Base-by-base conservation (phyloP, 345 rosid genomes). In the Brassica napus region DNA sequence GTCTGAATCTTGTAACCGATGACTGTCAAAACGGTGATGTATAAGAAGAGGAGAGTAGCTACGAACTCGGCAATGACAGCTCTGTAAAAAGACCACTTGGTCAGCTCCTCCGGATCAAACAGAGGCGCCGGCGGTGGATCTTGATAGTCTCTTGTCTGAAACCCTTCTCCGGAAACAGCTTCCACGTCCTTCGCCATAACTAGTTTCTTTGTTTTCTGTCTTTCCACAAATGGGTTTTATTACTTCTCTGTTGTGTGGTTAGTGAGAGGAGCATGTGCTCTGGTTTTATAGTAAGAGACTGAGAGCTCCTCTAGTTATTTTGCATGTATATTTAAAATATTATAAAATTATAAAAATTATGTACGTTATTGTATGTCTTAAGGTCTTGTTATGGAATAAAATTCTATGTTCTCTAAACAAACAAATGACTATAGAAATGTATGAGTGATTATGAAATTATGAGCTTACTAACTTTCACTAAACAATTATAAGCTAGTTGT, bases 1-100 rank as follows among this genome's bases (percentile, higher is more conserved):
- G 83, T 77, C 79, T 88, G 86, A 68, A 84, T 74, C 58, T 82
- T 89, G 86, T 93, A 89, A 31, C 97, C 98, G 26, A 93, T 93
- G 68, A 91, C 97, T 1, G 98, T 91, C 80, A 89, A 82, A 39
- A 93, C 92, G 0, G 95, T 89, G 76, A 93, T 68, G 73, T 93
- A 91, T 4, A 93, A 88, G 87, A 93, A 93, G 65, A 93, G 90
- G n/a, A 93, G 86, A 11, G 98, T 91, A 3, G 98, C 98, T 3
- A 93, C 84, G 84, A 93, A 93, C 86, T 93, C 97, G 1, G 97
- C 97, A 24, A 93, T 91, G 32, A 86, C 10, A 11, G 98, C 98
- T 68, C 98, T 85, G 80, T 93, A 90, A 34, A 93, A 87, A 0
- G 98, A 93, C 98, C 98, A 93, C 66, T 87, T 63, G 6, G 73